phyloP scores from a whole-genome alignment of 371 early-diverging fungal genomes.

The Parasitella parasitica region DNA sequence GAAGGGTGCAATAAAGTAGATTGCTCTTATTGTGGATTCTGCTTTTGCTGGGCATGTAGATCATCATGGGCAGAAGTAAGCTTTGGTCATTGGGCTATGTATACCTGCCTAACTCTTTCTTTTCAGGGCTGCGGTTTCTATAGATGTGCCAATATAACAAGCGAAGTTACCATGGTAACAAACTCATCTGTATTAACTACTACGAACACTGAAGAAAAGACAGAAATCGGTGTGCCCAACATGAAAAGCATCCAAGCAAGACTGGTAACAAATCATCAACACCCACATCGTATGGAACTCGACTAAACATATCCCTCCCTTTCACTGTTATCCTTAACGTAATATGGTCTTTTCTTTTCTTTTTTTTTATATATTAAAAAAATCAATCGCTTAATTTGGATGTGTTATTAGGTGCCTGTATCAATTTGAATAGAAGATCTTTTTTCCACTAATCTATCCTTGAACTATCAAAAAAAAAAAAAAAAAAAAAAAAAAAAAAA shows the following conservation, averaged over 20 bases:
- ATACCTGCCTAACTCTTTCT: not conserved
- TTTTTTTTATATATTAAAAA: too few species aligned
- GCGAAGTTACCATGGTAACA: not conserved
- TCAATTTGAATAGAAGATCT: too few species aligned
- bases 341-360: too few species aligned
- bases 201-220: conserved; percentile 5
- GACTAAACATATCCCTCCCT: not conserved
- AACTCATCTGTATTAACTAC: not conserved
- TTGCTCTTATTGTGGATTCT: conserved; percentile 70
- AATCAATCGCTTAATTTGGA: too few species aligned
- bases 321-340: too few species aligned
- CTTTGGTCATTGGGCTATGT: too few species aligned
- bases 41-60: conserved; percentile 69
- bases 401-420: too few species aligned
- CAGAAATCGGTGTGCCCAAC: conserved; percentile 36
- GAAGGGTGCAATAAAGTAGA: conserved; percentile 84
- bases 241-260: conserved; percentile 25
- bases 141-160: conserved; percentile 15
- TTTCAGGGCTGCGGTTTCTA: conserved; percentile 35
- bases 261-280: not conserved
- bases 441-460: too few species aligned
- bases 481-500: too few species aligned
- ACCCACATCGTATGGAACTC: not conserved
- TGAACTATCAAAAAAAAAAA: too few species aligned
- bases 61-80: conserved; percentile 46